These are phyloP conservation scores for Chionographis japonica DNA, from an alignment of 106 monocot genomes.

Conservation along the genomic window DNA sequence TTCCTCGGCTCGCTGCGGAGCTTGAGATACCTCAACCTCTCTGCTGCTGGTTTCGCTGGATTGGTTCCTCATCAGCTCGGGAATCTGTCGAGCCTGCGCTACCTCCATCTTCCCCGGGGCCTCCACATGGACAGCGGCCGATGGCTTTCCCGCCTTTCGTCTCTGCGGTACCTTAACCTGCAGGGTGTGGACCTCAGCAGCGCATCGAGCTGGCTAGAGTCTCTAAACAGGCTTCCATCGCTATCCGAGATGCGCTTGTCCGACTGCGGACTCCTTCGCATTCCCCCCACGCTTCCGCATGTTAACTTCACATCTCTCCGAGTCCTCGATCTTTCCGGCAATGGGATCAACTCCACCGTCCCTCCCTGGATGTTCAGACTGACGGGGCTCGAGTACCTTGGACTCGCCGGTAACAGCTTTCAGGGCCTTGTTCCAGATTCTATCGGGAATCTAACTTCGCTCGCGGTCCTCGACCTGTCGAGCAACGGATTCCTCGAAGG, in stretches of 20 bases:
- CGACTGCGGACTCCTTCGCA: not conserved
- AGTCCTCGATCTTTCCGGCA: not conserved
- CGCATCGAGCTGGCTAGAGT: not conserved
- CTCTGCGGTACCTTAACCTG: conserved; percentile 16
- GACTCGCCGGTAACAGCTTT: too few species aligned
- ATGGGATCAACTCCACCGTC: too few species aligned
- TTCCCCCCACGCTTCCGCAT: not conserved
- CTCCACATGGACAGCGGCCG: not conserved
- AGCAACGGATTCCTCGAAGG: too few species aligned
- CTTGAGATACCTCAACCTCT: conserved; percentile 26
- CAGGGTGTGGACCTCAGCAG: not conserved
- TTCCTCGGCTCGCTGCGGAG: conserved; percentile 28
- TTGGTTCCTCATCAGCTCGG: conserved; percentile 8
- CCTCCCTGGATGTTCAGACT: too few species aligned
- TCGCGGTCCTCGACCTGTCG: conserved; percentile 1
- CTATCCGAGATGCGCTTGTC: not conserved
- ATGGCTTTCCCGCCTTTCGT: conserved; percentile 21
- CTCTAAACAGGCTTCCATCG: conserved; percentile 13
- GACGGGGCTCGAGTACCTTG: too few species aligned
- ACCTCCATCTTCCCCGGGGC: conserved; percentile 2
- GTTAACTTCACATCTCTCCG: not conserved
- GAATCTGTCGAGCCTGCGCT: conserved; percentile 19
- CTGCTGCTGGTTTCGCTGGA: not conserved
- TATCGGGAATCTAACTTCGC: conserved; percentile 9
- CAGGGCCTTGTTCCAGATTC: not conserved